These are phyloP conservation scores for Fusarium incarnatum DNA, from an alignment of 2,329 filamentous ascomycete genomes.

Conservation along the genomic window DNA sequence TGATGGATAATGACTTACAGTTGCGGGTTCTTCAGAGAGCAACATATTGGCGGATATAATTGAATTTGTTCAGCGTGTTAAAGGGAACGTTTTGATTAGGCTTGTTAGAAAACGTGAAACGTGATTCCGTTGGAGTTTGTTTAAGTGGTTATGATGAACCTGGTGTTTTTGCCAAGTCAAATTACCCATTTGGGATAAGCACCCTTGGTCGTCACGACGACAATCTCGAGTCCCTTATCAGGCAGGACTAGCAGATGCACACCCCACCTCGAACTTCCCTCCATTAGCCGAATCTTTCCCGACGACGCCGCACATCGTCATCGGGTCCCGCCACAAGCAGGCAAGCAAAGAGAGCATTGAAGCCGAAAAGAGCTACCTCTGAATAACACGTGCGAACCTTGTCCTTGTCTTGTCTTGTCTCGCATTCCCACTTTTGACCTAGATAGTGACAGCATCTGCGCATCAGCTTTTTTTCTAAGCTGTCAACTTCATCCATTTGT, in stretches of 20 bases:
- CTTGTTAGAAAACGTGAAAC: background rate
- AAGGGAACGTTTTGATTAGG: background rate
- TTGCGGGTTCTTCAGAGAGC: constrained; percentile 92
- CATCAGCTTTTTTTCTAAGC: background rate
- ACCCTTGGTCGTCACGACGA: constrained; percentile 49
- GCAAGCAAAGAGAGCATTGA: constrained; percentile 17
- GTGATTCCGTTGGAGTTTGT: background rate
- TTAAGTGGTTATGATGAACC: constrained; percentile 7
- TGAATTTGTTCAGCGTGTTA: background rate
- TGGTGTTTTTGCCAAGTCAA: constrained; percentile 17
- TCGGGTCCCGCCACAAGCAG: constrained; percentile 42
- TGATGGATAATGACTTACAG: constrained; percentile 65
- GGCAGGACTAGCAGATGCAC: background rate
- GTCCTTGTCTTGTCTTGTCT: background rate
- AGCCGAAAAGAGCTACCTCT: constrained; percentile 33
- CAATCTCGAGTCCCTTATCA: constrained; percentile 32
- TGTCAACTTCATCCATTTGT: background rate
- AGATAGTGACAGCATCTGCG: background rate
- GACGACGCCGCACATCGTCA: constrained; percentile 41
- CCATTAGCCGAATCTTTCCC: constrained; percentile 37
- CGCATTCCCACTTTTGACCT: background rate
- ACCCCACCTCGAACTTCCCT: background rate
- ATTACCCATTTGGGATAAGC: constrained; percentile 12
- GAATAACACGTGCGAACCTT: constrained; percentile 28
- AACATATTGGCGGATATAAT: constrained; percentile 73